Base-by-base conservation (phyloP, 1,139 yeast genomes). In the Geotrichum klebahnii region DNA sequence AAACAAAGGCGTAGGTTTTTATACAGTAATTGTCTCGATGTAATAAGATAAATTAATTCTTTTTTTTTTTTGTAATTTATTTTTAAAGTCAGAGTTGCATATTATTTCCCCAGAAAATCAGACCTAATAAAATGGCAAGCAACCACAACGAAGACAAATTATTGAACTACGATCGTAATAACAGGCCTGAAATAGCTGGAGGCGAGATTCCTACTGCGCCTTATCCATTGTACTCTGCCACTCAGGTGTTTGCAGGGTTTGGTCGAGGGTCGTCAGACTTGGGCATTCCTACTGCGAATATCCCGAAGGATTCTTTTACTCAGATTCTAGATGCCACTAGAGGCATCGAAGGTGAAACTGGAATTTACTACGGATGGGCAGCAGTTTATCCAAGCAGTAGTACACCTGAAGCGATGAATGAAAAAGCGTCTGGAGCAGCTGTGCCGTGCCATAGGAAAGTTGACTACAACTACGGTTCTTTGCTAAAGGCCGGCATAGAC, bases 251-350 rank as follows among this genome's bases (percentile, higher is more conserved):
- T 22, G 78, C 92, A 39, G 98, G 99, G 0, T 92, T 87, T 68
- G 99, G 98, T 3, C 77, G 99, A 53, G 99, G 99, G 0, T 87
- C 96, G 0, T 69, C 94, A 0, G 96, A 89, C 60, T 73, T 94
- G 44, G 97, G 97, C 0, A 85, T 89, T 49, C 98, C 98, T 3
- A 92, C 98, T 0, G 98, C 97, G 14, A 92, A 92, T 62, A 79
- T 90, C 20, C 88, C 90, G 0, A 76, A 87, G 9, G 77, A 75
- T n/a, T 73, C 75, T 22, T 66, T 76, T 22, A 72, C 76, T n/a
- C 52, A 59, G n/a, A 68, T 77, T 9, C 69, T 74, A 32, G 53
- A 66, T 2, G 69, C 84, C 36, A 43, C 49, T 31, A 23, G 32
- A 5, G 31, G 31, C 3, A 22, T 23, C 8, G 44, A 41, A 14